Evolutionary conservation across 306 rosid species (phyloP).

Genomic region (Herpetospermum pedunculosum): DNA sequence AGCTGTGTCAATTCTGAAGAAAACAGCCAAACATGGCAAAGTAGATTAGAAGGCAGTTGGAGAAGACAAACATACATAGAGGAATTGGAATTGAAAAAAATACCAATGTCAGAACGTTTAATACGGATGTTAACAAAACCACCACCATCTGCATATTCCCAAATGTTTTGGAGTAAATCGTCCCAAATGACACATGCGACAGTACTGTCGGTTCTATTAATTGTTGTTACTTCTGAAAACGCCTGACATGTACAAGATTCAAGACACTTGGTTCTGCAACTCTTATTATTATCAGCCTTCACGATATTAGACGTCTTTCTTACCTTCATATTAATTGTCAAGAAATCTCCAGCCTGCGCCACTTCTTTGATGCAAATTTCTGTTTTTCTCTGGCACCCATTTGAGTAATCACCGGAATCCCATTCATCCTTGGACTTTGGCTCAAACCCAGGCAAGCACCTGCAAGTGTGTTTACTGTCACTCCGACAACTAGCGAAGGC

Average conservation of each 20-base stretch:
- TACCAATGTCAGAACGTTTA: neutral
- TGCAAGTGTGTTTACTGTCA: slow-evolving; percentile 23
- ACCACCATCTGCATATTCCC: neutral
- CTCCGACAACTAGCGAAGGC: slow-evolving; percentile 36
- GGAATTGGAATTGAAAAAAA: neutral
- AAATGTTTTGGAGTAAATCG: neutral
- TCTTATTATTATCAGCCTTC: neutral
- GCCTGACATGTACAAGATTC: neutral
- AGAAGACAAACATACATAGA: neutral
- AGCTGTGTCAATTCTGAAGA: neutral
- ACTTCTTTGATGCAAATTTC: slow-evolving; percentile 15
- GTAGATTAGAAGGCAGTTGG: neutral
- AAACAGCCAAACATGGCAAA: neutral
- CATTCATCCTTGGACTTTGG: slow-evolving; percentile 25
- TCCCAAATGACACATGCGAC: slow-evolving; percentile 9
- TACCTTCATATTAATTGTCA: slow-evolving; percentile 7
- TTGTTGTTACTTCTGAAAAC: neutral
- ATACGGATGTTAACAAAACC: neutral
- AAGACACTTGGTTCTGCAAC: neutral
- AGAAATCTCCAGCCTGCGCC: neutral
- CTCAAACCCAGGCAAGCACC: slow-evolving; percentile 30
- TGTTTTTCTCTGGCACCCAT: slow-evolving; percentile 42
- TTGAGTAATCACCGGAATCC: slow-evolving; percentile 26
- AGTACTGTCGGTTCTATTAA: too few species aligned
- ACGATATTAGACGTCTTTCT: slow-evolving; percentile 5